Conservation (phyloP, 1,284 basidiomycete species). For the Marasmius sp. region DNA sequence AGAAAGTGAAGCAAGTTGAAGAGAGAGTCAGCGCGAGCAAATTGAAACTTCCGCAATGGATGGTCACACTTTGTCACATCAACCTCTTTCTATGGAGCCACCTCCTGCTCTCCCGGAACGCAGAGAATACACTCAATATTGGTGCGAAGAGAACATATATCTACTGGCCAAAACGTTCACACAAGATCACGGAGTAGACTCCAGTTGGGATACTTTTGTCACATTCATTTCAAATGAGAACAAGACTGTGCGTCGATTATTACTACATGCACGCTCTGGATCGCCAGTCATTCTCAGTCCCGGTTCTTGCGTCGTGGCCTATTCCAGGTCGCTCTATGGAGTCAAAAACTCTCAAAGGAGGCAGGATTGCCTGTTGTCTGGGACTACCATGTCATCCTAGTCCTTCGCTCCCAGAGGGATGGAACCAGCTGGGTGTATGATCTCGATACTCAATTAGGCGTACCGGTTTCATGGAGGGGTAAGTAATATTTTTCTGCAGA, state of each 20-base stretch:
- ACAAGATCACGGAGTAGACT: slow-evolving; percentile 23
- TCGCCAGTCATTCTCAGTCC: neutral
- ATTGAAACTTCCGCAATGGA: neutral
- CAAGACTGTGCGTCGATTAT: slow-evolving; percentile 46
- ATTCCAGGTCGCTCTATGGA: slow-evolving; percentile 62
- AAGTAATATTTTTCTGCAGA: slow-evolving; percentile 13
- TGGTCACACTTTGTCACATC: neutral
- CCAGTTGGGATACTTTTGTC: slow-evolving; percentile 50
- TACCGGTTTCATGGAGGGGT: slow-evolving; percentile 54
- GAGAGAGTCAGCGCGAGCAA: slow-evolving; percentile 2
- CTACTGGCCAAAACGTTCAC: slow-evolving; percentile 50
- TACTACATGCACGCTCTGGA: neutral
- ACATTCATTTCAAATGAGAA: slow-evolving; percentile 67
- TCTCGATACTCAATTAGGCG: slow-evolving; percentile 51
- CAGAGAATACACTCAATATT: slow-evolving; percentile 23
- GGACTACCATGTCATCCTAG: slow-evolving; percentile 76
- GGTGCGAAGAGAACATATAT: slow-evolving; percentile 77
- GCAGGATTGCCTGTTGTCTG: slow-evolving; percentile 51
- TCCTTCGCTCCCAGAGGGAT: slow-evolving; percentile 37
- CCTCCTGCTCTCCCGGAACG: slow-evolving; percentile 10
- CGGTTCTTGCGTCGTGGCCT: neutral
- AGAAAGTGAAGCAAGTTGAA: neutral
- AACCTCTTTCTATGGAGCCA: neutral
- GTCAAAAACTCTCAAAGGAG: slow-evolving; percentile 47
- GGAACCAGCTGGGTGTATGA: slow-evolving; percentile 59